Evolutionary conservation across 164 flowering plant genomes (phyloP).

Genomic region (Vitis rupestris): DNA sequence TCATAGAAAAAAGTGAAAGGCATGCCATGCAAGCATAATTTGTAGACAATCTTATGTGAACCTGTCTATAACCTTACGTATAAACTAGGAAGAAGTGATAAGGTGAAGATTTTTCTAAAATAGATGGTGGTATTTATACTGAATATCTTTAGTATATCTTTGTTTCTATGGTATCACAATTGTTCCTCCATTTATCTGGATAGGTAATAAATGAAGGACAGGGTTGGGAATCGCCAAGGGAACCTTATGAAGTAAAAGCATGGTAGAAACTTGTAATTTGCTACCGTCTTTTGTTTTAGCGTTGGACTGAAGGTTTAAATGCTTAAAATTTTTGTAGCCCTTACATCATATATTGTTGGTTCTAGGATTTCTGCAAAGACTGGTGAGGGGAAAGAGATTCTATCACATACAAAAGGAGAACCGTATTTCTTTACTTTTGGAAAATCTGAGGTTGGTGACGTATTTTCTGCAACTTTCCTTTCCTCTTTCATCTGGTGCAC

Average conservation of each 20-base stretch:
- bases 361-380: constrained; percentile 80
- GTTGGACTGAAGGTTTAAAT: neutral
- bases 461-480: neutral
- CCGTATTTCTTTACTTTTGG: constrained; percentile 89
- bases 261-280: constrained; percentile 42
- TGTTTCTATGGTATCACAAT: too few relatives aligned
- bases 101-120: neutral
- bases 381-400: constrained; percentile 61
- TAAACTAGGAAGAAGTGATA: neutral
- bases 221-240: constrained; percentile 98
- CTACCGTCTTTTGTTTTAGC: neutral
- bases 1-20: neutral
- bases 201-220: constrained; percentile 79
- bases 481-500: neutral
- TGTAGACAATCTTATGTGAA: neutral
- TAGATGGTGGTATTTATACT: neutral
- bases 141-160: too few relatives aligned
- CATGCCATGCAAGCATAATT: neutral
- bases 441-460: constrained; percentile 70
- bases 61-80: neutral
- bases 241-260: constrained; percentile 92
- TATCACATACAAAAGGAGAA: constrained; percentile 59
- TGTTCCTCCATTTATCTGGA: neutral
- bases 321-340: neutral
- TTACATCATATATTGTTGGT: constrained; percentile 7